Evolutionary conservation across 1,284 basidiomycete genomes (phyloP).

Genomic region (Fomitiporia mediterranea): DNA sequence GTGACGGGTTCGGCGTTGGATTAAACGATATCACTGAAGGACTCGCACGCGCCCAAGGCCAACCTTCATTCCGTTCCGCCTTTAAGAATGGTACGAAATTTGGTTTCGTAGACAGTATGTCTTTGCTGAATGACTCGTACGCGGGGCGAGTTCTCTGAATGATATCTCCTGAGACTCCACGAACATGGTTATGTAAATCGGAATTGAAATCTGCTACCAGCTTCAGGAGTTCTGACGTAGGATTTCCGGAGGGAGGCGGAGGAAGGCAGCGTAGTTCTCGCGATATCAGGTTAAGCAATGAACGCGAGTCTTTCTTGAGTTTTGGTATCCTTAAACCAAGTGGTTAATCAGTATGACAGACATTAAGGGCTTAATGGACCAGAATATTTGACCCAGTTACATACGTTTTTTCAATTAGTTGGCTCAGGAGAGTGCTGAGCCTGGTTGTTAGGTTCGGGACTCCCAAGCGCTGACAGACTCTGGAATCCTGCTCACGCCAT

Average conservation of each 20-base stretch:
- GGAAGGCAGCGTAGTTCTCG: conserved; percentile 24
- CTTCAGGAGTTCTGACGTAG: conserved; percentile 8
- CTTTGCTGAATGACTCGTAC: background rate
- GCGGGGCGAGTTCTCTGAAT: conserved; percentile 1
- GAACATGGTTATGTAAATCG: background rate
- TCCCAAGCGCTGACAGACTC: conserved; percentile 30
- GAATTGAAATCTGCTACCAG: background rate
- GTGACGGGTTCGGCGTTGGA: too few relatives aligned
- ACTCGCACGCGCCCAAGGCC: background rate
- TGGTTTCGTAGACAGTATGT: background rate
- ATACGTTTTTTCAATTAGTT: conserved; percentile 32
- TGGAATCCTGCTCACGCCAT: background rate
- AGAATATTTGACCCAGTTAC: conserved; percentile 2
- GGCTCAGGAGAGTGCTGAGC: conserved; percentile 31
- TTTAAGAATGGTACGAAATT: conserved; percentile 1
- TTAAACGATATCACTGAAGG: background rate
- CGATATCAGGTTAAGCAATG: conserved; percentile 19
- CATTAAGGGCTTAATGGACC: background rate
- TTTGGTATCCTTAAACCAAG: too few relatives aligned
- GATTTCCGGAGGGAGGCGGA: conserved; percentile 25
- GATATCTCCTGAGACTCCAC: background rate
- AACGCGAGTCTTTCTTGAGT: conserved; percentile 24
- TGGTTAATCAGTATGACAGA: conserved; percentile 24
- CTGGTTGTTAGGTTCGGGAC: conserved; percentile 30
- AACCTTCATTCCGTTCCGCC: conserved; percentile 5